Evolutionary conservation across 1,139 yeast species (phyloP), one percentile per base, ranked within the genome.

Genomic region (Candida albicans): DNA sequence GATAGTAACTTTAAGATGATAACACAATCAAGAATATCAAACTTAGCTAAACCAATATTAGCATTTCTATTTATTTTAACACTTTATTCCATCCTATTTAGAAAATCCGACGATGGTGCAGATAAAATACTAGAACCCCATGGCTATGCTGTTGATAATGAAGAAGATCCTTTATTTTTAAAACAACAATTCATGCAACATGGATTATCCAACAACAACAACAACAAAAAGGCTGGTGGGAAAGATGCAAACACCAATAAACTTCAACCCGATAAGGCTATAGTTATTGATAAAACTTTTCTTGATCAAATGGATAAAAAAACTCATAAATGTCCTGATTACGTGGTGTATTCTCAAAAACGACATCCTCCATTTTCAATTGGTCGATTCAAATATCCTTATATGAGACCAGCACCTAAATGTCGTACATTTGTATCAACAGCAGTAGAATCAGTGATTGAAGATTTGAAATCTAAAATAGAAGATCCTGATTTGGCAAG

Each of bases 401-500:
- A 59, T 52, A 93, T 88, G 82, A 70, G 96, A 52, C 96, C 96
- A 2, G 70, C 78, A 0, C 68, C 68, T 8, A 62, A 74, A 39
- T 90, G 96, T 58, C 76, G 96, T 11, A 89, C 96, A 0, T 89
- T 87, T 58, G 54, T 50, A 1, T 84, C 93, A 0, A 56, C 58
- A 0, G 79, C 80, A 0, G 85, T 89, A 4, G 96, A 89, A 47
- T 53, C 57, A n/a, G 67, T 83, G 33, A 79, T 89, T 25, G 59
- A 54, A 1, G 84, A 81, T 44, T 68, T 87, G 59, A 76, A 67
- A 42, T 34, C 41, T 2, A 74, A 75, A 53, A 68, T 87, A 15
- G 60, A 62, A 32, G 82, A 84, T 56, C 76, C 75, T 0, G 96
- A 89, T 59, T 65, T 89, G 42, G 87, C 86, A 2, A 67, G 95